Evolutionary conservation across 1,284 basidiomycete species (phyloP).

Genomic region (Tilletia horrida): DNA sequence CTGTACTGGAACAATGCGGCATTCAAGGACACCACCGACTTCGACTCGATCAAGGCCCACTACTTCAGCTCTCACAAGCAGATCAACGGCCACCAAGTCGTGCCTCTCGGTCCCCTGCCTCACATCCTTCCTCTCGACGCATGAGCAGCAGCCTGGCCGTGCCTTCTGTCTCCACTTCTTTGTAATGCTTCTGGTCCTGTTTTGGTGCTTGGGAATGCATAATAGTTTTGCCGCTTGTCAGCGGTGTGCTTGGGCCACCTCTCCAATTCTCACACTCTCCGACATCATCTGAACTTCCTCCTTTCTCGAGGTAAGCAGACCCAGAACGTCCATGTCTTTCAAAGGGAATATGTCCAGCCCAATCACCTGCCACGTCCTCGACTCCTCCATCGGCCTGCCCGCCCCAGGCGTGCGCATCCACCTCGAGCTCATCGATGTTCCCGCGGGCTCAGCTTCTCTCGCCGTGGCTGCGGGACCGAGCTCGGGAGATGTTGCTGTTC

Average conservation of each 20-base stretch:
- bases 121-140: slow-evolving; percentile 41
- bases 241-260: too few relatives aligned
- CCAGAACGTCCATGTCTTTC: too few relatives aligned
- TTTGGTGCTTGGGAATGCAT: neutral
- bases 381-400: slow-evolving; percentile 76
- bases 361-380: slow-evolving; percentile 87
- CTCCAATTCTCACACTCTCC: too few relatives aligned
- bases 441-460: slow-evolving; percentile 57
- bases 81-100: slow-evolving; percentile 49
- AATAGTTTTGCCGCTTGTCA: too few relatives aligned
- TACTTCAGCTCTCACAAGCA: slow-evolving; percentile 16
- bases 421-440: slow-evolving; percentile 57
- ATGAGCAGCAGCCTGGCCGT: neutral
- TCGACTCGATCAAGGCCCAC: slow-evolving; percentile 59
- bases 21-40: slow-evolving; percentile 84
- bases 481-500: neutral
- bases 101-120: slow-evolving; percentile 46
- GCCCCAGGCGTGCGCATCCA: slow-evolving; percentile 67
- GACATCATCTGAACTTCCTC: too few relatives aligned
- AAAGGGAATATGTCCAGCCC: slow-evolving; percentile 62
- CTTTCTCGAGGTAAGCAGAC: too few relatives aligned
- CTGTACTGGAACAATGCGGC: slow-evolving; percentile 86
- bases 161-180: neutral
- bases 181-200: neutral
- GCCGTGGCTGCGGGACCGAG: too few relatives aligned